phyloP scores from a whole-genome alignment of 1,284 basidiomycete genomes.

The Leccinum solheimii region DNA sequence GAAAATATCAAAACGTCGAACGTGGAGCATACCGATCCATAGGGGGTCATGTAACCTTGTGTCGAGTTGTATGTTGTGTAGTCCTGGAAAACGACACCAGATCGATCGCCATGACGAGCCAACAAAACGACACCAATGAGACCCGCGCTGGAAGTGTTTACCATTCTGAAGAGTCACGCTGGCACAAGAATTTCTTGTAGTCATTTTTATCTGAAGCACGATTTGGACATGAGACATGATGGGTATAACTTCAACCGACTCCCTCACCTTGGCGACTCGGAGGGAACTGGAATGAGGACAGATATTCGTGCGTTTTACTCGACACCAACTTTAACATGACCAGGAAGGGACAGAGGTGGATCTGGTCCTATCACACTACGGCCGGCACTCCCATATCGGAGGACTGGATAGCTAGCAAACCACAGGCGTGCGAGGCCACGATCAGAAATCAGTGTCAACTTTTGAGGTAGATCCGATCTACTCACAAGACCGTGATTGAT shows the following conservation, averaged over 20 bases:
- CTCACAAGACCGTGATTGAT: too few relatives aligned
- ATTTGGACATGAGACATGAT: neutral
- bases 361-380: too few relatives aligned
- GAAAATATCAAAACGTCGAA: neutral
- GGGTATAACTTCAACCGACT: neutral
- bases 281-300: neutral
- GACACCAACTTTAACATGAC: neutral
- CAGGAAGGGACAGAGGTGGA: neutral
- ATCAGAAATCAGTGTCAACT: too few relatives aligned
- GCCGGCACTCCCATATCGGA: neutral
- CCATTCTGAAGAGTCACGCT: constrained; percentile 19
- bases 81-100: constrained; percentile 37
- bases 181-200: neutral
- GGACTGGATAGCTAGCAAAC: neutral
- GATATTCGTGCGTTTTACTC: neutral
- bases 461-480: too few relatives aligned
- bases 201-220: constrained; percentile 16
- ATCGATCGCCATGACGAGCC: constrained; percentile 48
- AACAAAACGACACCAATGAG: constrained; percentile 40
- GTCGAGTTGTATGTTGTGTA: constrained; percentile 41
- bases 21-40: constrained; percentile 39
- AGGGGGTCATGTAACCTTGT: constrained; percentile 46
- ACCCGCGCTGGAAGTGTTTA: constrained; percentile 29
- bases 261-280: neutral
- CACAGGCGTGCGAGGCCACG: too few relatives aligned